Evolutionary conservation across 495 filamentous ascomycete species (phyloP), one percentile per base, ranked within the genome.

Genomic region (Talaromyces wortmannii): DNA sequence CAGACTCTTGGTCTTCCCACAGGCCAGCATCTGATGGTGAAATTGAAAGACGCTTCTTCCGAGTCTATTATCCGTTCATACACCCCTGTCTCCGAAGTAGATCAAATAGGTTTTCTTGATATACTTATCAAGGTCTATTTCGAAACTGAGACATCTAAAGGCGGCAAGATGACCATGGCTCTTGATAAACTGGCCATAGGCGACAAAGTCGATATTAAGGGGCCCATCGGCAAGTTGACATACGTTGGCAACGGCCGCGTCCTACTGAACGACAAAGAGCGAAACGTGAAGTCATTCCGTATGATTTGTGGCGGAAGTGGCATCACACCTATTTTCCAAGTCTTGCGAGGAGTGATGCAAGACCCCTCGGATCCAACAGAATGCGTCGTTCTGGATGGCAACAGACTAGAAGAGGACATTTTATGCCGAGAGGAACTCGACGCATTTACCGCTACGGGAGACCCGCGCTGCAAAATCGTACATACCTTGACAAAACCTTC

Each of bases 261-360:
- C 56, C 59, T 75, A 0, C 70, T 96, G 36, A 79, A 81, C 40
- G 83, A 81, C 4, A 74, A 72, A 33, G 68, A 79, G 57, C 68
- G 88, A 12, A 68, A 58, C 2, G 82, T 96, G 1, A 77, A 77
- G 43, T 78, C 76, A 23, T 91, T 97, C 67, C 75, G 84, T 59
- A 96, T 97, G 92, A 87, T 97, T 49, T 94, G 89, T 57, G 92
- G 80, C 31, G 92, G 92, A 36, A 89, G 82, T 3, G 92, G 92
- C 3, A 89, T 97, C 61, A 97, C 92, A 43, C 92, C 92, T 1
- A 88, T 97, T 53, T 96, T 86, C 72, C 89, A 95, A 58, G 90
- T 97, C 1, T 75, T 97, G 36, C 75, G 90, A 31, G 89, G 90
- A 4, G 82, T 94, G 2, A 81, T 90, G 71, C 73, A 79, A 46